Evolutionary conservation across 495 filamentous ascomycete genomes (phyloP), one percentile per base, ranked within the genome.

Genomic region (Aspergillus sclerotioniger): DNA sequence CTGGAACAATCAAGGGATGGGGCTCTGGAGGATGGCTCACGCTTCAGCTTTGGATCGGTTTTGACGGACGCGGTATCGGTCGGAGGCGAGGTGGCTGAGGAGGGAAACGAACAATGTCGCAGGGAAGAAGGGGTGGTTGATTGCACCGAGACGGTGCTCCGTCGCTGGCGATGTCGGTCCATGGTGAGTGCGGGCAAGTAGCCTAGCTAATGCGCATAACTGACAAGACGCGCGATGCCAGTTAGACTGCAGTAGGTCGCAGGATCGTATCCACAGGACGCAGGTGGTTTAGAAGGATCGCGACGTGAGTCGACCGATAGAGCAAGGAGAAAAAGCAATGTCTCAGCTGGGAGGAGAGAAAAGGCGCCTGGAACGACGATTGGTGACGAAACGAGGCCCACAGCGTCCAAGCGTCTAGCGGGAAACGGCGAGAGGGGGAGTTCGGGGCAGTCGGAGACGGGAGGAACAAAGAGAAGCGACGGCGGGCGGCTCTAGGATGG

Each of bases 81-180:
- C 15, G 64, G 44, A n/a, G 57, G 59, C 10, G 62, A 59, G 21
- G 65, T 41, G 15, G 57, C 61, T n/a, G 65, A 45, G 54, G 60
- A 60, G 44, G 69, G 65, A 69, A 74, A 71, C 67, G 66, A 51
- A 8, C 65, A 60, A 21, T 50, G 53, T 49, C 58, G 62, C 61
- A 68, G 45, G 50, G 65, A 67, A 20, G 67, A 69, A 48, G 63
- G 62, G 32, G 59, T 61, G 35, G 63, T 32, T 13, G 59, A 59
- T 47, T 69, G 66, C 49, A 61, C 63, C 29, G 61, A 62, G 43
- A 64, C 63, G 52, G 64, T 65, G 57, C 65, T 71, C 53, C 65
- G 70, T 39, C 60, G 66, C 53, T 67, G 65, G 46, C 55, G 59
- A 51, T 64, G 68, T 51, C 53, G 56, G n/a, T 75, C 66, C 72